Evolutionary conservation across 1,284 basidiomycete genomes (phyloP).

Genomic region (Anthracocystis panici-leucophaei): DNA sequence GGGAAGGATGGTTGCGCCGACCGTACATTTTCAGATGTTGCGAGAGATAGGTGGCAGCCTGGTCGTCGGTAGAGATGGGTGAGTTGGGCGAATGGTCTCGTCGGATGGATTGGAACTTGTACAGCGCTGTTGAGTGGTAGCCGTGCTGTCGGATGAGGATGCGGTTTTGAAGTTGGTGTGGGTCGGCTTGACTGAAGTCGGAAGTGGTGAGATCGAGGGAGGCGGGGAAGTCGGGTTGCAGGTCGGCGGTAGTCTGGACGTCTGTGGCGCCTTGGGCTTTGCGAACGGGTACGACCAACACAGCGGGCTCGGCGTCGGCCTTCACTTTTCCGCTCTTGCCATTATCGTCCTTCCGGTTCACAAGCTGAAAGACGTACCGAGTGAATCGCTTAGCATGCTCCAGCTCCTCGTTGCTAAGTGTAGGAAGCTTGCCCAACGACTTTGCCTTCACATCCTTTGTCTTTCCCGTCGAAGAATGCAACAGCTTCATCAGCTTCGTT

Average conservation of each 20-base stretch:
- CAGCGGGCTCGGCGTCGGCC: slow-evolving; percentile 14
- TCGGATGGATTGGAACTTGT: slow-evolving; percentile 12
- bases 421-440: slow-evolving; percentile 1
- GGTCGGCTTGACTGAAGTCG: not conserved
- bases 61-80: not conserved
- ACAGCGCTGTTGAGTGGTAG: slow-evolving; percentile 18
- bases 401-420: not conserved
- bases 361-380: slow-evolving; percentile 13
- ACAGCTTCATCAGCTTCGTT: slow-evolving; percentile 23
- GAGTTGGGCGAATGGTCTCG: slow-evolving; percentile 14
- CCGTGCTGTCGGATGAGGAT: slow-evolving; percentile 23
- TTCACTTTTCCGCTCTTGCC: not conserved
- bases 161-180: slow-evolving; percentile 4
- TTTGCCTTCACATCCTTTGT: slow-evolving; percentile 11
- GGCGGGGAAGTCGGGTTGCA: slow-evolving; percentile 15
- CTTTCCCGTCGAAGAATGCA: not conserved
- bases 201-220: not conserved
- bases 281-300: slow-evolving; percentile 28
- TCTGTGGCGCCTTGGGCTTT: not conserved
- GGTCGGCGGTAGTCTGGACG: slow-evolving; percentile 2
- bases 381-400: slow-evolving; percentile 19
- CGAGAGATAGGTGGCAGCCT: slow-evolving; percentile 10
- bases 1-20: not conserved
- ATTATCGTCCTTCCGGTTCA: slow-evolving; percentile 10
- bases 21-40: slow-evolving; percentile 27